Percentiles rank a stretch among this genome's conserved stretches.
Conservation (phyloP, 2,329 filamentous ascomycete species). For the Golovinomyces cichoracearum region DNA sequence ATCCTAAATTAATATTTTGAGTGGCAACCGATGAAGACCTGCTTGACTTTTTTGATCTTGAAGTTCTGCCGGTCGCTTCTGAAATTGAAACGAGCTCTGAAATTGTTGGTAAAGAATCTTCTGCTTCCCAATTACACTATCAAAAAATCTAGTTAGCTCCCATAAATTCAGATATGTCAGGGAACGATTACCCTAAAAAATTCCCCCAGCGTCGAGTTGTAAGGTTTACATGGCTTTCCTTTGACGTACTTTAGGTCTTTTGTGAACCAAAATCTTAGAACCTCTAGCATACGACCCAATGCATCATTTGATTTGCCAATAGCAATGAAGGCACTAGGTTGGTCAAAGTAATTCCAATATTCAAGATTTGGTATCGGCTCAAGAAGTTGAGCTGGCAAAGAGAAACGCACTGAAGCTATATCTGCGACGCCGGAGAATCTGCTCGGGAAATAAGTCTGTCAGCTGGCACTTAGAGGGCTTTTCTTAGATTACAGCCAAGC, state of each 20-base stretch:
- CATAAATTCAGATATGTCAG: neutral
- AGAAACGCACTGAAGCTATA: conserved; percentile 87
- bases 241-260: conserved; percentile 98
- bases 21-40: conserved; percentile 7
- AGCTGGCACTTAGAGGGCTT: conserved; percentile 1
- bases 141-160: no score
- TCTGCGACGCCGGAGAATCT: conserved; percentile 93
- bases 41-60: conserved; percentile 11
- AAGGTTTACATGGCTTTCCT: conserved; percentile 94
- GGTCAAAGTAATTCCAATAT: conserved; percentile 96
- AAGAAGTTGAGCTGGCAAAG: conserved; percentile 76
- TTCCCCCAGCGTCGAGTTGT: conserved; percentile 89
- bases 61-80: conserved; percentile 10
- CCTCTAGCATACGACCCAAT: conserved; percentile 80
- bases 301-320: conserved; percentile 76
- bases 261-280: conserved; percentile 92
- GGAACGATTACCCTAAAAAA: conserved; percentile 59
- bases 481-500: neutral
- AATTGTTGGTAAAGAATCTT: conserved; percentile 47
- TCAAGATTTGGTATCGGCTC: conserved; percentile 93
- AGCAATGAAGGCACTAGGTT: conserved; percentile 64
- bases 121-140: conserved; percentile 85
- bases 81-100: conserved; percentile 6
- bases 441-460: conserved; percentile 4
- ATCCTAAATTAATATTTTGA: conserved; percentile 3